Conservation (phyloP, 805 yeast genomes). For the Lipomyces anomalus region DNA sequence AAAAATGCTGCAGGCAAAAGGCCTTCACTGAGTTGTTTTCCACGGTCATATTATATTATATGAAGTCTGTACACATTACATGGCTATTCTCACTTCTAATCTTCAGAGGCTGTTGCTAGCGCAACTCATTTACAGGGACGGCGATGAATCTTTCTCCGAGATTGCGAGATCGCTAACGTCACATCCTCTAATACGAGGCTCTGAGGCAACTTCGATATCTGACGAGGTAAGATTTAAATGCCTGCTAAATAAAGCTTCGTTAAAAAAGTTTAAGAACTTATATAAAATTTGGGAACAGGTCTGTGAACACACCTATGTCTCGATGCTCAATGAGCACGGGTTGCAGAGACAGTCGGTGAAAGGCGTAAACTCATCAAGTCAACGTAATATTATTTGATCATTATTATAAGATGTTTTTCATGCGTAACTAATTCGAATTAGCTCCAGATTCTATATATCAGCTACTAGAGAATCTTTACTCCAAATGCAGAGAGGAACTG, state of each 20-base stretch:
- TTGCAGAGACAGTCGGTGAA: conserved; percentile 13
- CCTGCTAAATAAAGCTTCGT: too few species aligned
- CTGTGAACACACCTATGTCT: conserved; percentile 20
- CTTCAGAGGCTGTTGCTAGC: conserved; percentile 25
- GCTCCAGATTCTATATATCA: neutral
- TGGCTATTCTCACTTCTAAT: conserved; percentile 10
- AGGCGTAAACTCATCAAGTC: too few species aligned
- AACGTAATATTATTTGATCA: too few species aligned
- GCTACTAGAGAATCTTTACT: conserved; percentile 19
- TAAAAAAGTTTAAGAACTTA: too few species aligned
- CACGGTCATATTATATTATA: too few species aligned
- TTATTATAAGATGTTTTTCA: too few species aligned
- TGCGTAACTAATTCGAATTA: neutral
- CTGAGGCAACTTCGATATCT: neutral
- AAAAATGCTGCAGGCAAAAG: too few species aligned
- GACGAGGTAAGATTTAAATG: too few species aligned
- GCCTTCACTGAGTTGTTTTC: too few species aligned
- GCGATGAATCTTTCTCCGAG: conserved; percentile 23
- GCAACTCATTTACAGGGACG: conserved; percentile 25
- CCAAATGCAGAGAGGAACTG: conserved; percentile 18
- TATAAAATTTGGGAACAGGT: conserved; percentile 7
- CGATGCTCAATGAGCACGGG: conserved; percentile 15
- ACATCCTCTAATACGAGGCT: conserved; percentile 24
- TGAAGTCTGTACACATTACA: too few species aligned
- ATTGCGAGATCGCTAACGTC: conserved; percentile 20